Percentiles rank a stretch among this genome's conserved stretches.
Conservation (phyloP, 2,329 filamentous ascomycete species). For the Cercospora beticola region DNA sequence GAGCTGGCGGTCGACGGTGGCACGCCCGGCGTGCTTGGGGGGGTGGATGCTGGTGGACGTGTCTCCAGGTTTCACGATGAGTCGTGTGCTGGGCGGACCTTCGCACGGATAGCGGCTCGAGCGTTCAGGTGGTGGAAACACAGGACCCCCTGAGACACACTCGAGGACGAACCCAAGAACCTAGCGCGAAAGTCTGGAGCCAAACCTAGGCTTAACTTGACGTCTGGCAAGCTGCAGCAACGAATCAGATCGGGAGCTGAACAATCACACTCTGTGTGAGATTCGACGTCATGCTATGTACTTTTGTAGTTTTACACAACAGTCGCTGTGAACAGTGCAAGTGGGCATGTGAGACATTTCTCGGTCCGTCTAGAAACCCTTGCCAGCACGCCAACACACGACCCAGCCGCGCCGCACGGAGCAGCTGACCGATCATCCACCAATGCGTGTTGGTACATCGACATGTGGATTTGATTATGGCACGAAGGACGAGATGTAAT, state of each 20-base stretch:
- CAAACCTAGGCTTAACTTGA: not conserved
- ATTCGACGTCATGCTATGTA: not conserved
- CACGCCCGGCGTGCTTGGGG: not conserved
- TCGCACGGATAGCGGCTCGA: constrained; percentile 4
- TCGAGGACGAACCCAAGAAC: not conserved
- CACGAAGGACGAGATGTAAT: constrained; percentile 58
- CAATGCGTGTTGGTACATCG: not conserved
- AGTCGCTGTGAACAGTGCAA: not conserved
- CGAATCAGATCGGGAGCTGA: not conserved
- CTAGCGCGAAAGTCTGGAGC: not conserved
- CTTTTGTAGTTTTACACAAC: not conserved
- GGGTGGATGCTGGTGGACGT: not conserved
- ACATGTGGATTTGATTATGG: constrained; percentile 13
- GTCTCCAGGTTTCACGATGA: constrained; percentile 14
- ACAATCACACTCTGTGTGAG: not conserved
- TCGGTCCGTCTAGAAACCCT: not conserved
- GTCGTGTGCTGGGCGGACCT: constrained; percentile 5
- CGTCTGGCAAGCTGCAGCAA: not conserved
- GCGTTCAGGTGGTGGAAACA: constrained; percentile 7
- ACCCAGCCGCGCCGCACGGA: not conserved
- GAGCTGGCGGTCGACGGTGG: not conserved
- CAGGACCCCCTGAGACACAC: constrained; percentile 1
- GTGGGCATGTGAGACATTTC: constrained; percentile 14
- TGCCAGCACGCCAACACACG: constrained; percentile 3
- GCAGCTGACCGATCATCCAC: constrained; percentile 3